These are phyloP conservation scores for Nakazawaea pomicola DNA, from an alignment of 805 yeast genomes.

Conservation along the genomic window DNA sequence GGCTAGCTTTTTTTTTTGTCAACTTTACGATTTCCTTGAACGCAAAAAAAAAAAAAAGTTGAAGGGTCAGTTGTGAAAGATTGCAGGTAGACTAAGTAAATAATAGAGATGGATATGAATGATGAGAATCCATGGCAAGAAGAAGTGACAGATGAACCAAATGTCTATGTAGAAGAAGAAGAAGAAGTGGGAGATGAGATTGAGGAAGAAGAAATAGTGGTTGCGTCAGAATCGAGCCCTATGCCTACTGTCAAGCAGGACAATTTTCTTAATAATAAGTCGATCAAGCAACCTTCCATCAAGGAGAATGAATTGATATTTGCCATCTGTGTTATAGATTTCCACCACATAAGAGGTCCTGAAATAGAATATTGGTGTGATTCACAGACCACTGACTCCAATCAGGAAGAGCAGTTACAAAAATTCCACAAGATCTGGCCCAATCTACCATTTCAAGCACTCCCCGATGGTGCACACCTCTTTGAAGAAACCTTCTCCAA, in stretches of 20 bases:
- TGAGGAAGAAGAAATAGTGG: background rate
- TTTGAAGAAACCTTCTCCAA: conserved; percentile 91
- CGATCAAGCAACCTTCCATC: background rate
- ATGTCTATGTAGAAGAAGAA: background rate
- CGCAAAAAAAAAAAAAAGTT: no score
- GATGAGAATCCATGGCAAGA: conserved; percentile 5
- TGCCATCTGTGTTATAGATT: conserved; percentile 87
- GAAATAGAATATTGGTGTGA: conserved; percentile 89
- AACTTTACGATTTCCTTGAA: no score
- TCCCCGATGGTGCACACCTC: conserved; percentile 94
- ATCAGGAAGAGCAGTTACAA: conserved; percentile 25
- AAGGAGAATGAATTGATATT: conserved; percentile 39
- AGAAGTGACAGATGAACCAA: background rate
- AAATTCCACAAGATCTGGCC: conserved; percentile 59
- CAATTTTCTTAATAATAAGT: no score
- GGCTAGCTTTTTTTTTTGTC: background rate
- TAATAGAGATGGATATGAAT: background rate
- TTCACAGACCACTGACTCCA: conserved; percentile 27
- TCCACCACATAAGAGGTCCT: conserved; percentile 90
- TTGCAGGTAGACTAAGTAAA: background rate
- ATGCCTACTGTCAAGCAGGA: no score
- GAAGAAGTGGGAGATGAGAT: background rate
- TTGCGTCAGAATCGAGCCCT: no score
- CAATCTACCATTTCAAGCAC: conserved; percentile 85
- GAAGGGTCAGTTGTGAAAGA: background rate